These are phyloP conservation scores for Schizochytrium sp. DNA, from an alignment of 108 stramenopile species.

Conservation along the genomic window DNA sequence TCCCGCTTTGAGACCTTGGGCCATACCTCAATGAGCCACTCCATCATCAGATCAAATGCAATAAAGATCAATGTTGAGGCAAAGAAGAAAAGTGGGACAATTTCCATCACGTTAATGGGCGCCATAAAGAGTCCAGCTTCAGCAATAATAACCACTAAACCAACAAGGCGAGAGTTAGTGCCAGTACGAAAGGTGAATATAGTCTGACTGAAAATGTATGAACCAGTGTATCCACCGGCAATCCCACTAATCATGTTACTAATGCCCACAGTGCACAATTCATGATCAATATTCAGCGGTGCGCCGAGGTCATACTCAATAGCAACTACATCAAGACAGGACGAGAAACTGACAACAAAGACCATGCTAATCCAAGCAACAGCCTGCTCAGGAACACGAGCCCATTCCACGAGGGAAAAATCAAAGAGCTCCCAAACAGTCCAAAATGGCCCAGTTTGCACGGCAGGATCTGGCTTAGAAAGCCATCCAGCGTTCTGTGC, in stretches of 20 bases:
- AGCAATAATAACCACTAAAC: constrained; percentile 80
- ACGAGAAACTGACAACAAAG: constrained; percentile 92
- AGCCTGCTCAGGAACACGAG: constrained; percentile 75
- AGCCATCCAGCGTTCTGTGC: constrained; percentile 40
- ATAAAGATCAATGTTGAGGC: constrained; percentile 90
- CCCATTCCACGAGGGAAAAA: constrained; percentile 74
- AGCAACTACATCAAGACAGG: constrained; percentile 94
- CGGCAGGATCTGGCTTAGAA: constrained; percentile 10
- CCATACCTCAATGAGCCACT: constrained; percentile 93
- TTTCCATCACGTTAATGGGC: constrained; percentile 85
- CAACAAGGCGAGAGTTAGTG: constrained; percentile 83
- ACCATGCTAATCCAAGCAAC: constrained; percentile 86
- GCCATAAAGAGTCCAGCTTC: constrained; percentile 78
- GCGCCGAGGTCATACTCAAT: constrained; percentile 94
- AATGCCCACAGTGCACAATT: constrained; percentile 88
- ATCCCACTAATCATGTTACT: constrained; percentile 90
- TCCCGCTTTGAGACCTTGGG: constrained; percentile 82
- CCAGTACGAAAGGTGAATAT: constrained; percentile 94
- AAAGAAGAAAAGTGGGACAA: constrained; percentile 93
- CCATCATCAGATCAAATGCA: constrained; percentile 89
- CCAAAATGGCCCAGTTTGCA: constrained; percentile 28
- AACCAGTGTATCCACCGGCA: constrained; percentile 90
- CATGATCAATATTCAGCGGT: constrained; percentile 91
- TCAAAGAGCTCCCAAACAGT: constrained; percentile 41
- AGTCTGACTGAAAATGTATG: constrained; percentile 95